Evolutionary conservation across 305 asterid genomes (phyloP).

Genomic region (Stenogyne calaminthoides): DNA sequence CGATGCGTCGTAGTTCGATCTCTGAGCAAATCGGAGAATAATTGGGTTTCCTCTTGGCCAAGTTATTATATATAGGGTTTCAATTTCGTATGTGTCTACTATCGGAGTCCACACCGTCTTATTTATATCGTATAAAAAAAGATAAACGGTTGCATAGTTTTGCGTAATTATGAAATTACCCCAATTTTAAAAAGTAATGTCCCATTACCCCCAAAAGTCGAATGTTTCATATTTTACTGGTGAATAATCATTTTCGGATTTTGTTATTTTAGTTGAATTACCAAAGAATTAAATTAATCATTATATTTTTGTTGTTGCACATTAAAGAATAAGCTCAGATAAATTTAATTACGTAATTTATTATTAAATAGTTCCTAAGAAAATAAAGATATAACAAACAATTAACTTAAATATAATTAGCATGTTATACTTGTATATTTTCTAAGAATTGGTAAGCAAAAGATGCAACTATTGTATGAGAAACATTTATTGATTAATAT

Average conservation of each 20-base stretch:
- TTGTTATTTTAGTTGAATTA: no score
- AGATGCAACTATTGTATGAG: neutral
- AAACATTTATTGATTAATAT: neutral
- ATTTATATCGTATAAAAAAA: neutral
- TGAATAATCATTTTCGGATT: no score
- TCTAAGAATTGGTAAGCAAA: neutral
- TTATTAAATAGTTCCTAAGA: no score
- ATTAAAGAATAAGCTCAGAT: no score
- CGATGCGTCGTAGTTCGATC: conserved; percentile 19
- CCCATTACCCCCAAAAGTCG: neutral
- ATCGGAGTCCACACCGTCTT: conserved; percentile 17
- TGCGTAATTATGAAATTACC: neutral
- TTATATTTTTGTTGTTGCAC: no score
- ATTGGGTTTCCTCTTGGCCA: conserved; percentile 37
- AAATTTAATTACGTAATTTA: neutral
- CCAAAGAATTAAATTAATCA: no score
- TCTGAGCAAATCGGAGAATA: conserved; percentile 33
- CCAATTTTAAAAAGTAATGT: neutral
- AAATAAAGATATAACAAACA: neutral
- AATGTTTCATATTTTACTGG: no score
- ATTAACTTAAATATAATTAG: neutral
- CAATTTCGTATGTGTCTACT: neutral
- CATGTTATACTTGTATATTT: neutral
- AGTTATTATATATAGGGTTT: conserved; percentile 24
- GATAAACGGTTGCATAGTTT: neutral